phyloP scores from a whole-genome alignment of 306 rosid genomes.

The Herpetospermum pedunculosum region DNA sequence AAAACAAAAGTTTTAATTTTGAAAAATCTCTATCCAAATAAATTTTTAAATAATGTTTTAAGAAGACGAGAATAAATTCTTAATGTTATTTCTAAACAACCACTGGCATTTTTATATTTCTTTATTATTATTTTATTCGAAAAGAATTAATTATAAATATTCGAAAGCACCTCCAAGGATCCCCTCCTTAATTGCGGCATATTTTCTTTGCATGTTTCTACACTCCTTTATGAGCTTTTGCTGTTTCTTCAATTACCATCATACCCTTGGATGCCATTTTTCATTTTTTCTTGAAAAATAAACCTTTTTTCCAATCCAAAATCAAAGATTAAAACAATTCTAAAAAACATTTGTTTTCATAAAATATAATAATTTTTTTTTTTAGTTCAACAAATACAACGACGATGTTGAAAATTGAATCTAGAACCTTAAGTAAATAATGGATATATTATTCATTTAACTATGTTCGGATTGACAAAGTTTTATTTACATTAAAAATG shows the following conservation, averaged over 20 bases:
- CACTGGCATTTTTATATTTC: not conserved
- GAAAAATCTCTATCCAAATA: not conserved
- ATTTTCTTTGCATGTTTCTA: not conserved
- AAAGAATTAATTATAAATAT: not conserved
- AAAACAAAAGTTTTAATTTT: not conserved
- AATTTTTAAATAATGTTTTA: not conserved
- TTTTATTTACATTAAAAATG: no score
- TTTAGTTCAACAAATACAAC: no score
- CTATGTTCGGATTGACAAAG: no score
- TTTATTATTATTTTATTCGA: not conserved
- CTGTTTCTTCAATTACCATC: not conserved
- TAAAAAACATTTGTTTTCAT: no score
- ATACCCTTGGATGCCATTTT: not conserved
- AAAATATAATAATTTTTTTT: no score
- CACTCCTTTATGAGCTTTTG: not conserved
- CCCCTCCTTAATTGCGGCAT: constrained; percentile 7
- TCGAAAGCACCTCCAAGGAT: not conserved
- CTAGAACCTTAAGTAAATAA: no score
- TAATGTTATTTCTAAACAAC: not conserved
- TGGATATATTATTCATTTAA: no score
- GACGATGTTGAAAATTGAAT: no score
- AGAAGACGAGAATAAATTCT: not conserved
- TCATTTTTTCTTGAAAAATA: no score
- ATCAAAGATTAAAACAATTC: no score
- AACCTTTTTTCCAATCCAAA: no score